Base-by-base conservation (phyloP, 257 asterid species). In the Coffea eugenioides region DNA sequence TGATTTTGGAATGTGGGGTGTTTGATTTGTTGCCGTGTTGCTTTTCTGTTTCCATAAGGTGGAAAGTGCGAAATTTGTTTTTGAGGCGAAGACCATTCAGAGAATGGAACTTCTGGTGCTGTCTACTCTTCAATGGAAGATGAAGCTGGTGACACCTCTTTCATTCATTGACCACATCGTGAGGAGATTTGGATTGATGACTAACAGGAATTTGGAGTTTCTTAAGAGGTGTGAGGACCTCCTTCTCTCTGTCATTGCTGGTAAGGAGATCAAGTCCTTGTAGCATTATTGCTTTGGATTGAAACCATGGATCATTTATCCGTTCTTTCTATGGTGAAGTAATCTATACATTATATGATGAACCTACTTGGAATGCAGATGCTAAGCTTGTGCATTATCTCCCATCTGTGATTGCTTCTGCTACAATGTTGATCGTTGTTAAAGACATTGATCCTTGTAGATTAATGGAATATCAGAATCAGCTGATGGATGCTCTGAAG, bases 101-200 rank as follows among this genome's bases (percentile, higher is more conserved):
- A 93, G 97, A 81, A 92, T 93, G 97, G 99, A 94, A 86, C 89
- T 92, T 52, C 79, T 92, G 87, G 89, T 94, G 75, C 94, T 94
- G 75, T 88, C 96, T 11, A 84, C 94, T 8, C 91, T 94, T 54
- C 82, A 88, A 76, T 95, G 99, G 99, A 92, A 82, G 87, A 92
- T 92, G 96, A 91, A 88, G 80, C 94, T 89, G 3, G 98, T 91
- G 79, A 95, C 99, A 5, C 97, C 99, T 14, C 74, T 93, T 51
- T 87, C 97, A 2, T 95, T 89, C 84, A 67, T 93, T 82, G 99
- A 95, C 88, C 97, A 95, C 88, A 83, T 88, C 81, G 86, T 83
- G 13, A 92, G 98, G 87, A 91, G 99, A 86, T 87, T 91, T 74
- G 92, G 81, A 72, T 85, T 89, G 80, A 77, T 82, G 77, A 79